These are phyloP conservation scores for Heterobasidion parviporum DNA, from an alignment of 1,284 basidiomycete species.

Conservation along the genomic window DNA sequence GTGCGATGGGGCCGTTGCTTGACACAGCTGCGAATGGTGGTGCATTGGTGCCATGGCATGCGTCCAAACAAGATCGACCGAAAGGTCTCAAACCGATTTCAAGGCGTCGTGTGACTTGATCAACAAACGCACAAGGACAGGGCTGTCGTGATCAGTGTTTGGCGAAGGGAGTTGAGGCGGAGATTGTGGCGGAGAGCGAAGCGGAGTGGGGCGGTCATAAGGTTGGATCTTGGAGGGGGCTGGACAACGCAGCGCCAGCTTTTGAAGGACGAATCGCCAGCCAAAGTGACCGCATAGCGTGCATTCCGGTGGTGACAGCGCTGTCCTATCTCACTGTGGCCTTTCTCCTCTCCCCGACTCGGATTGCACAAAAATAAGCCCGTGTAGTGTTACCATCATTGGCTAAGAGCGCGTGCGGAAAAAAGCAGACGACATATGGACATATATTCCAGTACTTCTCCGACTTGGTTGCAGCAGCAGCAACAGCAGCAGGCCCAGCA, in stretches of 20 bases:
- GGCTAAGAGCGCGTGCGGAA: conserved; percentile 35
- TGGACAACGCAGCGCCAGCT: conserved; percentile 10
- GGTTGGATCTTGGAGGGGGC: neutral
- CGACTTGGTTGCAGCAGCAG: conserved; percentile 42
- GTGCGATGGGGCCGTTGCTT: no score
- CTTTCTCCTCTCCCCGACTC: conserved; percentile 26
- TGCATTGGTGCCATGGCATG: no score
- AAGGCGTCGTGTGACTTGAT: no score
- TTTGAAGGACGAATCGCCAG: conserved; percentile 2
- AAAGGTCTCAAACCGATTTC: no score
- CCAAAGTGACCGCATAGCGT: conserved; percentile 6
- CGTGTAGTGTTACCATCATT: conserved; percentile 38
- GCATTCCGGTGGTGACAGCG: neutral
- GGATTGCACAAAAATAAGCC: conserved; percentile 43
- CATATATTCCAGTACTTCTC: conserved; percentile 34
- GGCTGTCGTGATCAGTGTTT: neutral
- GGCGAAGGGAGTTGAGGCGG: neutral
- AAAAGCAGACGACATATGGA: conserved; percentile 42
- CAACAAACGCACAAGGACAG: neutral
- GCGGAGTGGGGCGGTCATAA: conserved; percentile 11
- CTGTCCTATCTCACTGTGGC: conserved; percentile 4
- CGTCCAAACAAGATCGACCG: no score
- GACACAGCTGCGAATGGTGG: no score
- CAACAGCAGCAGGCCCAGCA: conserved; percentile 29
- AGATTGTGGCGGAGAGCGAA: conserved; percentile 11